Percentiles rank a stretch among this genome's conserved stretches.
These are phyloP conservation scores for Fistulifera solaris DNA, from an alignment of 108 stramenopile genomes.

Conservation along the genomic window DNA sequence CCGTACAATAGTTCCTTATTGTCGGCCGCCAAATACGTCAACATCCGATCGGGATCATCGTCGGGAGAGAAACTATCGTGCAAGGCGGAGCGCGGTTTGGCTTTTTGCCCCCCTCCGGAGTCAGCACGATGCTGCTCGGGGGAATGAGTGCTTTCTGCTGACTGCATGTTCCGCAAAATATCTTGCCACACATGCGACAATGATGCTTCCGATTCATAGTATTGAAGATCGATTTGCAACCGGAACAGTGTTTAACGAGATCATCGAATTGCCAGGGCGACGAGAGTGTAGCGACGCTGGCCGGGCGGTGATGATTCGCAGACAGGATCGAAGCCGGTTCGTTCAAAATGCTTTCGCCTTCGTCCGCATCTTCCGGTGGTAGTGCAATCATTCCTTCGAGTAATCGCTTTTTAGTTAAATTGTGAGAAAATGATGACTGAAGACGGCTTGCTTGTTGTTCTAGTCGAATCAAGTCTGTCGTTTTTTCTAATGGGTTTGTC, in stretches of 20 bases:
- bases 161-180: conserved; percentile 71
- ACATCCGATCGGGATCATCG: conserved; percentile 56
- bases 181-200: conserved; percentile 78
- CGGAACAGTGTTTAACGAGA: conserved; percentile 25
- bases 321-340: too few relatives aligned
- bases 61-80: conserved; percentile 33
- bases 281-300: conserved; percentile 9
- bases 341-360: too few relatives aligned
- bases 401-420: too few relatives aligned
- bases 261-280: conserved; percentile 59
- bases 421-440: too few relatives aligned
- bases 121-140: conserved; percentile 57
- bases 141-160: conserved; percentile 55
- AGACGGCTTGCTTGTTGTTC: too few relatives aligned
- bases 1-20: conserved; percentile 39
- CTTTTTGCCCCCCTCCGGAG: conserved; percentile 28
- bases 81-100: conserved; percentile 11
- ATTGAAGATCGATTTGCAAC: conserved; percentile 50
- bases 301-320: too few relatives aligned
- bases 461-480: too few relatives aligned
- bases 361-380: too few relatives aligned
- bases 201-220: conserved; percentile 72
- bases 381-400: too few relatives aligned
- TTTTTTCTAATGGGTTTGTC: too few relatives aligned
- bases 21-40: conserved; percentile 24